phyloP scores from a whole-genome alignment of 345 rosid species.

The Gossypium longicalyx region DNA sequence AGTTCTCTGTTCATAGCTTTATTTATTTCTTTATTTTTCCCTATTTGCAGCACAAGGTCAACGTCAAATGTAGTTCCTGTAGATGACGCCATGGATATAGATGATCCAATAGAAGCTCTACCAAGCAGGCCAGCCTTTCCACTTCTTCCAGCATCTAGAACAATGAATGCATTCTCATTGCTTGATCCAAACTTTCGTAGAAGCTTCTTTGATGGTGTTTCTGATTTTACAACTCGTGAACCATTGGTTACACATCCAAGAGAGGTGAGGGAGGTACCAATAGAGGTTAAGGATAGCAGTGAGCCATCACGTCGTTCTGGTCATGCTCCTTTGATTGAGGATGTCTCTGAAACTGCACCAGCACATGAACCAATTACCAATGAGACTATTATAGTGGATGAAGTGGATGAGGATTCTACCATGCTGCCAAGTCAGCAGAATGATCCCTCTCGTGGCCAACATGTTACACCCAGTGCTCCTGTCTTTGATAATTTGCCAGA shows the following conservation, averaged over 20 bases:
- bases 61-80: slow-evolving; percentile 35
- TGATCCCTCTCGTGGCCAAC: slow-evolving; percentile 26
- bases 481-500: slow-evolving; percentile 44
- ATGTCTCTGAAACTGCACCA: slow-evolving; percentile 58
- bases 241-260: slow-evolving; percentile 79
- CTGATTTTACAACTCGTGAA: slow-evolving; percentile 36
- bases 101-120: slow-evolving; percentile 52
- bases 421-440: slow-evolving; percentile 23
- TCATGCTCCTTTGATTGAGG: slow-evolving; percentile 65
- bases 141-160: slow-evolving; percentile 35
- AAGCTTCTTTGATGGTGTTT: slow-evolving; percentile 37
- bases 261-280: slow-evolving; percentile 81
- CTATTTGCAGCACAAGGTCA: slow-evolving; percentile 29
- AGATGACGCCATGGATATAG: slow-evolving; percentile 83
- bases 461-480: slow-evolving; percentile 40
- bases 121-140: slow-evolving; percentile 34
- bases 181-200: slow-evolving; percentile 44
- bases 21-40: neutral
- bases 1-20: neutral
- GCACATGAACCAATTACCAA: slow-evolving; percentile 41
- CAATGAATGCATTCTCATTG: slow-evolving; percentile 36
- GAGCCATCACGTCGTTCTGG: slow-evolving; percentile 44
- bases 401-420: slow-evolving; percentile 50
- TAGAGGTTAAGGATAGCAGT: slow-evolving; percentile 67
- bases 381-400: slow-evolving; percentile 57